Evolutionary conservation across 805 yeast species (phyloP).

Genomic region (Maudiozyma saulgeensis): DNA sequence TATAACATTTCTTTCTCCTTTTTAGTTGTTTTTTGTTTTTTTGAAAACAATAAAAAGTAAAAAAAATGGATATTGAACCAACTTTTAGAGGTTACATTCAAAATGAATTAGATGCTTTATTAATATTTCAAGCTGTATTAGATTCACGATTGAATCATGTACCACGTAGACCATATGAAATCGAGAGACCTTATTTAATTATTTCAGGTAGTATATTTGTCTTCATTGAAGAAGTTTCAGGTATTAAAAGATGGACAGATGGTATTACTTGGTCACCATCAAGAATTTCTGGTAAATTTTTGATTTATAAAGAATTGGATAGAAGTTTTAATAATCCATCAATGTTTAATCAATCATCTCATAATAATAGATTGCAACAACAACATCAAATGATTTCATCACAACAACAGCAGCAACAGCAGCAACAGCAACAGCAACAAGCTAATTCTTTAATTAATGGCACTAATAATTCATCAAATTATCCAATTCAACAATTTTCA

Average conservation of each 20-base stretch:
- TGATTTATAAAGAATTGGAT: conserved; percentile 61
- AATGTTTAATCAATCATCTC: background rate
- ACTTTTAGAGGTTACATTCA: conserved; percentile 68
- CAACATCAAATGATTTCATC: background rate
- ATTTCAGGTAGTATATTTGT: conserved; percentile 74
- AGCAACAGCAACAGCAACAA: background rate
- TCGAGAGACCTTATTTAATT: conserved; percentile 58
- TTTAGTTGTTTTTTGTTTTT: no score
- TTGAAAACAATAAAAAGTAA: background rate
- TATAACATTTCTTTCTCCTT: background rate
- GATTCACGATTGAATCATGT: conserved; percentile 50
- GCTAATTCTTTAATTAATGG: background rate
- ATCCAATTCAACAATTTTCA: background rate
- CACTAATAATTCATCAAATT: background rate
- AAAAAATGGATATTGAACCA: conserved; percentile 33
- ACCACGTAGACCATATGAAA: conserved; percentile 70
- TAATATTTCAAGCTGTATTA: conserved; percentile 67
- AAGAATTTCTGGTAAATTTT: conserved; percentile 72
- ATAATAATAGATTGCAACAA: background rate
- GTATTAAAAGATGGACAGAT: conserved; percentile 91
- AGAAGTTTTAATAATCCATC: conserved; percentile 2
- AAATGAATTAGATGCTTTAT: conserved; percentile 71
- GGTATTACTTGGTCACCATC: conserved; percentile 90
- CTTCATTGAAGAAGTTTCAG: conserved; percentile 69
- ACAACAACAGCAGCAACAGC: background rate